phyloP scores from a whole-genome alignment of 257 asterid genomes.

The Solanum chmielewskii region DNA sequence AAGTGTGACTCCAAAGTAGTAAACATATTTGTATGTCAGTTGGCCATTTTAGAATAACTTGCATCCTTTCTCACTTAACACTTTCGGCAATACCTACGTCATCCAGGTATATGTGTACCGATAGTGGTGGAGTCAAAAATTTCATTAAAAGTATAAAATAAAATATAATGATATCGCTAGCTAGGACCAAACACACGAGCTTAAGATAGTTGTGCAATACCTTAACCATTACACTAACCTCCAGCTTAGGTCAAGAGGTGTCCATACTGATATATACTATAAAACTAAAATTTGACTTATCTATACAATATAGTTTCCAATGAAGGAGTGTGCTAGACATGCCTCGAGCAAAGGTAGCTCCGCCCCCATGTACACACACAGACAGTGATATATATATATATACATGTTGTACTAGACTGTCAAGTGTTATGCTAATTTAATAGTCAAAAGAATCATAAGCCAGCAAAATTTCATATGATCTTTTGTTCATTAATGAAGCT shows the following conservation, averaged over 20 bases:
- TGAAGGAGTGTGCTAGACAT: too few species aligned
- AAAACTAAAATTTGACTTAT: too few species aligned
- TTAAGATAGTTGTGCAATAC: neutral
- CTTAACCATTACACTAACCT: neutral
- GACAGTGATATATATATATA: too few species aligned
- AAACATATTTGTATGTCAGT: neutral
- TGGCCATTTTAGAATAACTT: neutral
- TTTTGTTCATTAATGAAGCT: neutral
- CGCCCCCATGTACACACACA: neutral
- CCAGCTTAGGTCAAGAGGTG: neutral
- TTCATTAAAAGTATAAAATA: neutral
- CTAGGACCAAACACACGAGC: neutral
- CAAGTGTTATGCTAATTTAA: neutral
- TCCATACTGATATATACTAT: neutral
- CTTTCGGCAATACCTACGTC: neutral
- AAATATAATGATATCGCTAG: neutral
- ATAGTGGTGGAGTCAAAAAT: too few species aligned
- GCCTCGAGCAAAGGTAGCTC: too few species aligned
- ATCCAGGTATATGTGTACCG: neutral
- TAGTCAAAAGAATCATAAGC: neutral
- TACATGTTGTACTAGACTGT: neutral
- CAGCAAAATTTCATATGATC: neutral
- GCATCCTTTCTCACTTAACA: neutral
- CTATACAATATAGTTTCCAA: neutral
- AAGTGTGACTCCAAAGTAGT: neutral